Evolutionary conservation across 768 basidiomycete genomes (phyloP).

Genomic region (Podaxis sp.): DNA sequence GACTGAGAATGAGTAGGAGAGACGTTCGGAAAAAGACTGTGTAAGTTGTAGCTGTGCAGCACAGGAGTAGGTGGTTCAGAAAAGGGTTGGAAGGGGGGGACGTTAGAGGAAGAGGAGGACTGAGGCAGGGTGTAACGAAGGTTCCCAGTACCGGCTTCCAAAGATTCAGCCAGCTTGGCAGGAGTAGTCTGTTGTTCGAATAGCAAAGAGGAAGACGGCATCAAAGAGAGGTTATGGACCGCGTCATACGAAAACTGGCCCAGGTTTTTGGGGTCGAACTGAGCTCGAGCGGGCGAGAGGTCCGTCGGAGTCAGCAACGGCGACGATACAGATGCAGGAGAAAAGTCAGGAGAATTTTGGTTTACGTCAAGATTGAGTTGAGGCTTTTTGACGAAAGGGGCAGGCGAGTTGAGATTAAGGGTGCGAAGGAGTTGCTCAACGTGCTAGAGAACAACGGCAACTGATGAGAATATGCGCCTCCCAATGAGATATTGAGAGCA

Average conservation of each 20-base stretch:
- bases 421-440: constrained; percentile 79
- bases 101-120: constrained; percentile 3
- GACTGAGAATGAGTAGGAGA: constrained; percentile 22
- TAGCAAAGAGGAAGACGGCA: constrained; percentile 37
- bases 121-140: constrained; percentile 8
- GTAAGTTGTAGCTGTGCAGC: constrained; percentile 20
- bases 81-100: constrained; percentile 51
- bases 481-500: constrained; percentile 19
- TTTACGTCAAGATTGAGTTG: constrained; percentile 42
- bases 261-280: constrained; percentile 51
- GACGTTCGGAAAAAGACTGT: constrained; percentile 20
- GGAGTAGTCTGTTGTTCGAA: constrained; percentile 29
- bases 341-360: constrained; percentile 62
- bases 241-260: constrained; percentile 45
- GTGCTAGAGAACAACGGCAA: constrained; percentile 40
- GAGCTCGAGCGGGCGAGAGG: constrained; percentile 56
- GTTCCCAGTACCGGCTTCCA: constrained; percentile 18
- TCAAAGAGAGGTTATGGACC: constrained; percentile 29
- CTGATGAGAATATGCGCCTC: constrained; percentile 17
- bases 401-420: constrained; percentile 75
- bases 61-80: constrained; percentile 37
- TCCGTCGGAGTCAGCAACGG: constrained; percentile 73
- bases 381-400: constrained; percentile 42
- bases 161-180: constrained; percentile 14
- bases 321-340: constrained; percentile 68